Evolutionary conservation across 495 filamentous ascomycete genomes (phyloP).

Genomic region (Annulohypoxylon nitens): DNA sequence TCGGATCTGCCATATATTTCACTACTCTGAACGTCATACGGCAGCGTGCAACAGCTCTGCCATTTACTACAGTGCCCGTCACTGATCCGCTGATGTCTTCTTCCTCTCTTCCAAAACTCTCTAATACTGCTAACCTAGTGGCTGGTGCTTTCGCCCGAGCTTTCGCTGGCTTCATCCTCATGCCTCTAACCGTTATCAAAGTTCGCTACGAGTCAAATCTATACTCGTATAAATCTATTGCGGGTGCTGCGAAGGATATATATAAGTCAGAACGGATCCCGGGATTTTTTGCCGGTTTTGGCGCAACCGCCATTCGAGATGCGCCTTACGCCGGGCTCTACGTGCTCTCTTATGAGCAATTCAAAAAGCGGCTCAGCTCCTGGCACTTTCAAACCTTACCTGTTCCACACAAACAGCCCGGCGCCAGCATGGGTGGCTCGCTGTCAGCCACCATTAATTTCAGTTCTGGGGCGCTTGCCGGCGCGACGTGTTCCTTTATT

Average conservation of each 20-base stretch:
- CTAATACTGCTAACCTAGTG: slow-evolving; percentile 84
- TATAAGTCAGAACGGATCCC: slow-evolving; percentile 76
- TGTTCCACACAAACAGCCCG: slow-evolving; percentile 33
- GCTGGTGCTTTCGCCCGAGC: slow-evolving; percentile 87
- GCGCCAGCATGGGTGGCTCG: slow-evolving; percentile 48
- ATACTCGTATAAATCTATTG: slow-evolving; percentile 86
- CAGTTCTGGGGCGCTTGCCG: slow-evolving; percentile 80
- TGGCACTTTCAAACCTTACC: slow-evolving; percentile 42
- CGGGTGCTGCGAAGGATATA: slow-evolving; percentile 80
- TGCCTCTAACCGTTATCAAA: slow-evolving; percentile 97
- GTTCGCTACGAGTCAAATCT: slow-evolving; percentile 91
- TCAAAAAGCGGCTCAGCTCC: slow-evolving; percentile 74
- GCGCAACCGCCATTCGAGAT: slow-evolving; percentile 92
- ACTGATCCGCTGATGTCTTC: slow-evolving; percentile 56
- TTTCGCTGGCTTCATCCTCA: slow-evolving; percentile 88
- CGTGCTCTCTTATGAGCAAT: slow-evolving; percentile 92
- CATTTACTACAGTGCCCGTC: slow-evolving; percentile 52
- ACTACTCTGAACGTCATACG: slow-evolving; percentile 86
- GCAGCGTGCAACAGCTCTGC: slow-evolving; percentile 70
- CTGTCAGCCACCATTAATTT: slow-evolving; percentile 85
- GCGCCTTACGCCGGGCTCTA: slow-evolving; percentile 97
- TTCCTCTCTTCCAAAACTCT: slow-evolving; percentile 85
- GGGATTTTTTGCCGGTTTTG: slow-evolving; percentile 94
- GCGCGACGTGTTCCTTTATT: slow-evolving; percentile 82
- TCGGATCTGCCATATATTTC: slow-evolving; percentile 96